Evolutionary conservation across 225 moss, liverwort and hornwort species (phyloP).

Genomic region (Lunularia cruciata): DNA sequence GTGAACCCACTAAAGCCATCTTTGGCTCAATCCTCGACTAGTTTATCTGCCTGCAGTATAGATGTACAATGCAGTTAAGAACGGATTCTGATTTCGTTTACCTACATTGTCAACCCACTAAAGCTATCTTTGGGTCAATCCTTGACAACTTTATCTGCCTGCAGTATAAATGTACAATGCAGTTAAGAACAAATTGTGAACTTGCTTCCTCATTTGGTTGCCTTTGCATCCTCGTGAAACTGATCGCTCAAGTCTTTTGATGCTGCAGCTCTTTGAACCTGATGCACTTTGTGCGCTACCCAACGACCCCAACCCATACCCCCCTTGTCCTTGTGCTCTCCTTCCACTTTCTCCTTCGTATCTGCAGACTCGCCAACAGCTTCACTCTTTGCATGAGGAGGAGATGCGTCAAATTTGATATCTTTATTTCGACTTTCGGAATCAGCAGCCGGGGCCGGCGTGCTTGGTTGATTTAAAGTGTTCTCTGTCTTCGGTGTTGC

Average conservation of each 20-base stretch:
- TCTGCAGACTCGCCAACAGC: not conserved
- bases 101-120: no score
- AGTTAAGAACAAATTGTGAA: no score
- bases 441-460: not conserved
- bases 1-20: no score
- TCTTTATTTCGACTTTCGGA: not conserved
- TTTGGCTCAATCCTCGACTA: no score
- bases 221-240: constrained; percentile 5
- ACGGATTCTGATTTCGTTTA: no score
- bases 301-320: not conserved
- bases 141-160: no score
- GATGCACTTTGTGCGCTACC: constrained; percentile 18
- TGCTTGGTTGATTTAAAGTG: not conserved
- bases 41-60: no score
- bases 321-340: not conserved
- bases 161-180: no score
- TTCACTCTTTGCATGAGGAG: not conserved
- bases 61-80: no score
- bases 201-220: no score
- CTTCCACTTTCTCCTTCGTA: not conserved
- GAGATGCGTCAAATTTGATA: not conserved
- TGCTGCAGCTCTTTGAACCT: not conserved
- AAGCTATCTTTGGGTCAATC: no score
- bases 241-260: constrained; percentile 20
- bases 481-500: not conserved